Evolutionary conservation across 331 rosid genomes (phyloP), one percentile per base, ranked within the genome.

Genomic region (Quercus lobata): DNA sequence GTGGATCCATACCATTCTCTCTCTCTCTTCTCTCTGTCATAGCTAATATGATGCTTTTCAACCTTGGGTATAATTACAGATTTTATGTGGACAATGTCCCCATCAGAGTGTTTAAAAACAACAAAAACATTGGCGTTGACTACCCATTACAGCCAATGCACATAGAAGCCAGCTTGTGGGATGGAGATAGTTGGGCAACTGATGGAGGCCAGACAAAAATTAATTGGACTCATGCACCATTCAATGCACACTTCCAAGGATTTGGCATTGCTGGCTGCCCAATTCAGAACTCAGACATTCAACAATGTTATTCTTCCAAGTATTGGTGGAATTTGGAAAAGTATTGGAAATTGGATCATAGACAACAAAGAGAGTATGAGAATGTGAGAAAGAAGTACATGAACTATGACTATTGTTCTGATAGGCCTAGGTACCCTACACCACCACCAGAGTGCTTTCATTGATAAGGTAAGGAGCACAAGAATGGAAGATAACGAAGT

Each of bases 121-220:
- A 79, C 18, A 53, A 29, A 3, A 73, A 55, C 1, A 16, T 66
- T n/a, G 88, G 88, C 16, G 89, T 22, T 5, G 27, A 29, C 7
- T 88, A 86, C 60, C 88, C 86, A 72, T 14, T 79, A 79, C 82
- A 74, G 69, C 76, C 92, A 21, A 88, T 90, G 97, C 62, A 65
- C 60, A 69, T 89, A 49, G 63, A 75, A 69, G 87, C 52, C 56
- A 82, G 83, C 70, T 69, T 85, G 37, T 90, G 94, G 97, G 56
- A 88, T 74, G 92, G 90, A 18, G 84, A 81, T 0, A 22, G 15
- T 34, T 91, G 97, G 94, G 92, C 97, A 68, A 86, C 94, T 18
- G 83, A 88, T 63, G 94, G 92, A 25, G 95, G 93, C 15, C 22
- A 15, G 29, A 18, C 52, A 16, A 91, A 84, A 84, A 83, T 15